Evolutionary conservation across 352 stramenopile species (phyloP).

Genomic region (Phytophthora ohioensis): DNA sequence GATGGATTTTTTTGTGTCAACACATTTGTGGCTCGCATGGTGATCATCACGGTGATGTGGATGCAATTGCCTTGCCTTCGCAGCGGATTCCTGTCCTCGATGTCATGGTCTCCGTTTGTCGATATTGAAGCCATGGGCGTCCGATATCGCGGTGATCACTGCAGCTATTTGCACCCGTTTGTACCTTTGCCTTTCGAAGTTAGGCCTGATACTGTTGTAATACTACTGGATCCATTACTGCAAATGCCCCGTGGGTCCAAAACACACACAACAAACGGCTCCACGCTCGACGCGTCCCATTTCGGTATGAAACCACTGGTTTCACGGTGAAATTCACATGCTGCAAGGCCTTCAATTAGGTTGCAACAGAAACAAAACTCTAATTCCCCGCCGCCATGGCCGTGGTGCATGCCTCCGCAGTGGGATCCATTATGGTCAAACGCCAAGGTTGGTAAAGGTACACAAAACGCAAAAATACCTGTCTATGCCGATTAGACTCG

Average conservation of each 20-base stretch:
- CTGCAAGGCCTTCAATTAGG: not conserved
- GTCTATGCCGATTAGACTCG: not conserved
- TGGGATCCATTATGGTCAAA: too few relatives aligned
- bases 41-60: not conserved
- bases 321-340: slow-evolving; percentile 3
- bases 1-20: slow-evolving; percentile 18
- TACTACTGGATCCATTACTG: slow-evolving; percentile 1
- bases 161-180: not conserved
- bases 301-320: slow-evolving; percentile 18
- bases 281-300: slow-evolving; percentile 1
- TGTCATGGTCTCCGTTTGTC: too few relatives aligned
- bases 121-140: too few relatives aligned
- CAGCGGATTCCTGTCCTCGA: too few relatives aligned
- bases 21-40: slow-evolving; percentile 5
- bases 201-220: slow-evolving; percentile 19
- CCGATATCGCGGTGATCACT: not conserved
- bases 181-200: slow-evolving; percentile 3
- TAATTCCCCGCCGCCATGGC: too few relatives aligned
- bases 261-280: slow-evolving; percentile 5
- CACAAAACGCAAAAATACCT: too few relatives aligned
- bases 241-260: slow-evolving; percentile 16
- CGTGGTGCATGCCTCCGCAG: too few relatives aligned
- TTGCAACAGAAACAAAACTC: not conserved
- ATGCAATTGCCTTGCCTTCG: slow-evolving; percentile 1
- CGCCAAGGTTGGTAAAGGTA: too few relatives aligned